Evolutionary conservation across 768 basidiomycete genomes (phyloP), one percentile per base, ranked within the genome.

Genomic region (Collybia sp.): DNA sequence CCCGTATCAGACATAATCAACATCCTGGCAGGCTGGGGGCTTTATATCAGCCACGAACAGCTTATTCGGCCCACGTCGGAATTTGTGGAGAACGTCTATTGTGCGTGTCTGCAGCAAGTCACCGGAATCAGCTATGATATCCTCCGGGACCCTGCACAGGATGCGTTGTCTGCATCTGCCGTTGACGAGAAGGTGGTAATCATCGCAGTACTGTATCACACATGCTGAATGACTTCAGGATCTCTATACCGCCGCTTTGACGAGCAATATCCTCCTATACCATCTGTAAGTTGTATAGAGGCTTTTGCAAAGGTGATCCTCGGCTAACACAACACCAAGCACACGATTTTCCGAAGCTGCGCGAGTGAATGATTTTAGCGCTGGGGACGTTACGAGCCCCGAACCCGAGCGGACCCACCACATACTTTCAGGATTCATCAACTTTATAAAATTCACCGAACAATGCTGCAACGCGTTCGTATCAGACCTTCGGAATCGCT

Each of bases 361-460:
- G 5, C 73, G 82, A 54, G 79, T 89, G 33, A 77, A 84, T 45
- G 82, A 87, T 60, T 93, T 95, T 61, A 82, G 74, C 51, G 69
- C 87, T 44, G 79, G 72, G 52, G 93, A 96, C 53, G 62, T 95
- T 13, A 72, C 73, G 45, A 73, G 70, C 39, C 93, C 93, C 1
- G 85, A 89, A 6, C 68, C 80, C 19, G 77, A 83, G 35, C 82
- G 93, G 20, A 88, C 91, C 0, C 74, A 85, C 20, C 72, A 77
- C 43, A 71, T 88, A 34, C 77, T 96, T 51, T 90, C 89, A 31
- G 91, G 87, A 2, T 87, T 95, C 54, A 89, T 94, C 71, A 96
- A 96, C 66, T 91, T 94, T 61, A 80, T 92, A 64, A 91, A 90
- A 64, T 95, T 93, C 62, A 83, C 82, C 12, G 87, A 84, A 53